Conservation (phyloP, 1,284 basidiomycete species). For the Grifola frondosa region DNA sequence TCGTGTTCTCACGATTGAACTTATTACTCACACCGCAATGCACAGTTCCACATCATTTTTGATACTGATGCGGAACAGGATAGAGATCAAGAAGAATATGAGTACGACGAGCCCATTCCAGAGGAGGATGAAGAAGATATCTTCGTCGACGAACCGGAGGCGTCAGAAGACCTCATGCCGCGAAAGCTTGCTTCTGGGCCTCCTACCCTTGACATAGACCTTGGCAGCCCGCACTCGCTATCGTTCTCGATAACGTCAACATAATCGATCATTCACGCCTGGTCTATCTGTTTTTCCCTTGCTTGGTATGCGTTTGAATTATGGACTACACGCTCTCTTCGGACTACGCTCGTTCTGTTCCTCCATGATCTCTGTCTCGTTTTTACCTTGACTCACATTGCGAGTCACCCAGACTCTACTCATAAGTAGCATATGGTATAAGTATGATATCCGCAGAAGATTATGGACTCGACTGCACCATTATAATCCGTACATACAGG, state of each 20-base stretch:
- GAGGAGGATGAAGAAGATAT: conserved; percentile 47
- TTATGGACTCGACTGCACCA: neutral
- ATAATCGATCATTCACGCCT: neutral
- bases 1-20: neutral
- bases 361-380: conserved; percentile 1
- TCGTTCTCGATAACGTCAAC: conserved; percentile 22
- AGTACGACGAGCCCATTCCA: conserved; percentile 47
- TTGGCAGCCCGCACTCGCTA: conserved; percentile 23
- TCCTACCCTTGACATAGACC: conserved; percentile 22
- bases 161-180: conserved; percentile 12
- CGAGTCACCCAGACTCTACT: too few relatives aligned
- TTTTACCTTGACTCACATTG: neutral
- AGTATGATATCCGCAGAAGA: too few relatives aligned
- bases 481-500: neutral
- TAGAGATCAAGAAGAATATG: conserved; percentile 40
- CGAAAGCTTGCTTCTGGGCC: conserved; percentile 18
- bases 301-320: neutral
- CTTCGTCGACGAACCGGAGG: conserved; percentile 9
- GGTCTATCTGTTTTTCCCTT: neutral
- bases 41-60: conserved; percentile 50
- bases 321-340: too few relatives aligned
- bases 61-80: conserved; percentile 45
- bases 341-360: neutral
- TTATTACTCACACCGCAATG: neutral
- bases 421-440: too few relatives aligned